Percentiles rank a stretch among this genome's conserved stretches.
Evolutionary conservation across 306 rosid species (phyloP).

Genomic region (Corylus americana): DNA sequence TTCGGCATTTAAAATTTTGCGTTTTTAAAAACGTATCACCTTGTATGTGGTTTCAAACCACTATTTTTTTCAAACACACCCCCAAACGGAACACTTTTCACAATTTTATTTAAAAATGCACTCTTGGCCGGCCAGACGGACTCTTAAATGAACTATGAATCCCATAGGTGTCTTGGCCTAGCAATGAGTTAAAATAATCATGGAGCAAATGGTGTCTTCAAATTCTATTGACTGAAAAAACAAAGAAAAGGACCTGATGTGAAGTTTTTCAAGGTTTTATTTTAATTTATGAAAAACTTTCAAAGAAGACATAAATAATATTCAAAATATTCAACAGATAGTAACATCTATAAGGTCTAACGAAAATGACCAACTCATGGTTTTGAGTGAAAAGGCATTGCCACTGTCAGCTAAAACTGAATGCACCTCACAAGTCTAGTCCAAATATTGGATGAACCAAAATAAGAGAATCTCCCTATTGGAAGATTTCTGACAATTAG

Average conservation of each 20-base stretch:
- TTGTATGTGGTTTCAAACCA: too few species aligned
- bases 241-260: not conserved
- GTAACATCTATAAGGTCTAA: not conserved
- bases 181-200: not conserved
- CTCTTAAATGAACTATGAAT: not conserved
- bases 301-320: not conserved
- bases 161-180: constrained; percentile 1
- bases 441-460: not conserved
- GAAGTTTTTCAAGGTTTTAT: not conserved
- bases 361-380: not conserved
- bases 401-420: not conserved
- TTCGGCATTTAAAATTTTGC: too few species aligned
- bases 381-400: not conserved
- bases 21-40: too few species aligned
- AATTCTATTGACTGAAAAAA: not conserved
- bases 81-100: too few species aligned
- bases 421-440: not conserved
- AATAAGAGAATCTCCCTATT: not conserved
- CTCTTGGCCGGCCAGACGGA: too few species aligned
- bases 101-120: too few species aligned
- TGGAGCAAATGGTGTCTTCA: not conserved
- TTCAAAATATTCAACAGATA: not conserved
- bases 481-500: not conserved
- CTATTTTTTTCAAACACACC: too few species aligned
- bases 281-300: not conserved